These are phyloP conservation scores for Aspergillus affinis DNA, from an alignment of 495 filamentous ascomycete species.

Conservation along the genomic window DNA sequence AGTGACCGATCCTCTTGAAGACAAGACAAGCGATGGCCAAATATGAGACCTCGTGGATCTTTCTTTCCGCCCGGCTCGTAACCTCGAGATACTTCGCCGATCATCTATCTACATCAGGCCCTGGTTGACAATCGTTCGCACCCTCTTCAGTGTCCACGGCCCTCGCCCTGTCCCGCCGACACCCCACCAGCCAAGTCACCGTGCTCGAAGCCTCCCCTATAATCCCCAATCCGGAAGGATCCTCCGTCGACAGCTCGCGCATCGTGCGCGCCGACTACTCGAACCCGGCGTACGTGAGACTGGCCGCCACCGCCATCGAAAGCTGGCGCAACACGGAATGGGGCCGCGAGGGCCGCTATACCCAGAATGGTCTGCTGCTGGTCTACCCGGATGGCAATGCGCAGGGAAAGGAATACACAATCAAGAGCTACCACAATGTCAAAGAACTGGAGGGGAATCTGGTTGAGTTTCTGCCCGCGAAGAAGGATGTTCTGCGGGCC, in stretches of 20 bases:
- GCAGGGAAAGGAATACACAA: slow-evolving; percentile 63
- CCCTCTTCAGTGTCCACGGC: slow-evolving; percentile 59
- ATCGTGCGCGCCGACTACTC: slow-evolving; percentile 84
- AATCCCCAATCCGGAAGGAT: slow-evolving; percentile 70
- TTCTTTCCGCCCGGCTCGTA: background rate
- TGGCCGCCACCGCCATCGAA: slow-evolving; percentile 64
- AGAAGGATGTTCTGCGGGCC: slow-evolving; percentile 40
- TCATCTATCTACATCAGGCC: background rate
- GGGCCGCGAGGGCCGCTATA: slow-evolving; percentile 68
- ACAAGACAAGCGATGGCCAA: background rate
- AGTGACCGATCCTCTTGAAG: slow-evolving; percentile 20
- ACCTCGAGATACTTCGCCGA: background rate
- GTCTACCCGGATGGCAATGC: slow-evolving; percentile 53
- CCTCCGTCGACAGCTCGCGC: slow-evolving; percentile 73
- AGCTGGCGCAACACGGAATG: slow-evolving; percentile 67
- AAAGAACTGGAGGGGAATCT: slow-evolving; percentile 40
- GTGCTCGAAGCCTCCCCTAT: slow-evolving; percentile 64
- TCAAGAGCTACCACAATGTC: slow-evolving; percentile 65
- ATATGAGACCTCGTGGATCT: slow-evolving; percentile 3
- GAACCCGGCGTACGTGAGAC: slow-evolving; percentile 65
- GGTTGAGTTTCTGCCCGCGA: slow-evolving; percentile 49
- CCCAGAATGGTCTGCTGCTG: slow-evolving; percentile 71
- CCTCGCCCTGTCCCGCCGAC: slow-evolving; percentile 58
- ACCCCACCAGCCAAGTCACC: slow-evolving; percentile 57
- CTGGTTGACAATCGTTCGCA: slow-evolving; percentile 9